A percentile compares a stretch with the other conserved stretches of the same genome.
Evolutionary conservation across 768 basidiomycete species (phyloP).

Genomic region (Boletus pseudopeckii): DNA sequence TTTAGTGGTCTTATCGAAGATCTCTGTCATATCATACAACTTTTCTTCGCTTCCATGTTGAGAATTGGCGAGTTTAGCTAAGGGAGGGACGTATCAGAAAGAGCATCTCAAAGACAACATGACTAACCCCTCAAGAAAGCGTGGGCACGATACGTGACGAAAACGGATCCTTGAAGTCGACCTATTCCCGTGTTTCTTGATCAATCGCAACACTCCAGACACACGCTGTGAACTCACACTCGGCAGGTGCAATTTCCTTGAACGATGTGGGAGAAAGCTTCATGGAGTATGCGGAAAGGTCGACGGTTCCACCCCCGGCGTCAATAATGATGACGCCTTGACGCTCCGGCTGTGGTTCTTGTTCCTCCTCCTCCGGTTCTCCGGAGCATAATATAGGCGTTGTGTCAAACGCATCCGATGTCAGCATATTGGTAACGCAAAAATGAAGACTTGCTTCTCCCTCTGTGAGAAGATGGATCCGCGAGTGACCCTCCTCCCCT

Average conservation of each 20-base stretch:
- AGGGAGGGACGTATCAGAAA: neutral
- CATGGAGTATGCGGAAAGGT: conserved; percentile 40
- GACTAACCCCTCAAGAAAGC: conserved; percentile 32
- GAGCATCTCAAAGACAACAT: neutral
- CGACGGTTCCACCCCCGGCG: conserved; percentile 44
- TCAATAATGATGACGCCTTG: conserved; percentile 44
- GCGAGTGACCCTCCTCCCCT: conserved; percentile 33
- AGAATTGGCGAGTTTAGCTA: conserved; percentile 31
- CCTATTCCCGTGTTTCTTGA: conserved; percentile 21
- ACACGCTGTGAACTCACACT: conserved; percentile 22
- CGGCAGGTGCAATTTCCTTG: conserved; percentile 34
- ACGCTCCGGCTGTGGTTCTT: conserved; percentile 14
- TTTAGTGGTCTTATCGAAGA: conserved; percentile 36
- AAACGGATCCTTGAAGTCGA: conserved; percentile 38
- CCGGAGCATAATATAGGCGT: conserved; percentile 7
- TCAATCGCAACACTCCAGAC: neutral
- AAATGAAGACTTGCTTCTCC: conserved; percentile 56
- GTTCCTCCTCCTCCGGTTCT: conserved; percentile 19
- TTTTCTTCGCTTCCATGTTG: conserved; percentile 27
- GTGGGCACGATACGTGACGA: conserved; percentile 32
- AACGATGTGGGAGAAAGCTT: conserved; percentile 36
- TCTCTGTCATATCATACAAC: conserved; percentile 29
- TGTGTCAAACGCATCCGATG: conserved; percentile 24
- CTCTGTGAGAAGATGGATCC: conserved; percentile 55
- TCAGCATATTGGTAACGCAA: conserved; percentile 45